A percentile compares a stretch with the other conserved stretches of the same genome.
Evolutionary conservation across 768 basidiomycete genomes (phyloP).

Genomic region (Kwoniella europaea): DNA sequence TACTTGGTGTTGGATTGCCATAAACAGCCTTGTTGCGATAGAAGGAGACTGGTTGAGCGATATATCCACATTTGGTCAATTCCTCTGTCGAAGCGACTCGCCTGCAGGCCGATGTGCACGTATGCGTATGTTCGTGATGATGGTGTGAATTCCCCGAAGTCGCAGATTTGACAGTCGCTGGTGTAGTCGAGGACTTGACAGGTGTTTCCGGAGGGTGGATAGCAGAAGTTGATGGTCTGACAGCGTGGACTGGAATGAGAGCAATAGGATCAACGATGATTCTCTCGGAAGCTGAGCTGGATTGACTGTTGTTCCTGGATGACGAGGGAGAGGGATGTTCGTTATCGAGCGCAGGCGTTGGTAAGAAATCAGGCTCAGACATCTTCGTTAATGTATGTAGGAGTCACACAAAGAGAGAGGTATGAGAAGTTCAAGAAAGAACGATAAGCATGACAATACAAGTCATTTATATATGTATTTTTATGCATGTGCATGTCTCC

Average conservation of each 20-base stretch:
- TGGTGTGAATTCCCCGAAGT: background rate
- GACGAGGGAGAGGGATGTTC: too few relatives aligned
- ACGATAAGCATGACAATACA: too few relatives aligned
- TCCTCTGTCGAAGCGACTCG: background rate
- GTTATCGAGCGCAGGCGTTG: too few relatives aligned
- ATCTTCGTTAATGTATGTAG: too few relatives aligned
- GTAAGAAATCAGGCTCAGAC: too few relatives aligned
- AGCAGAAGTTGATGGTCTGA: background rate
- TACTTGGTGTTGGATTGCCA: constrained; percentile 4
- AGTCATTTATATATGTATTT: too few relatives aligned
- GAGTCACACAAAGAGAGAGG: too few relatives aligned
- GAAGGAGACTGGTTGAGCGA: constrained; percentile 1
- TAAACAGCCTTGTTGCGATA: background rate
- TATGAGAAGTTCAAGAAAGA: too few relatives aligned
- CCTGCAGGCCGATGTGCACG: background rate
- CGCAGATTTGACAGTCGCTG: background rate
- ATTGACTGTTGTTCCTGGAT: constrained; percentile 1
- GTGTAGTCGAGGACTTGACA: background rate
- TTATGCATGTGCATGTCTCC: too few relatives aligned
- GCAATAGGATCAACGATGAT: background rate
- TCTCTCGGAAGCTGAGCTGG: constrained; percentile 1
- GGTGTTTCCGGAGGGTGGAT: background rate
- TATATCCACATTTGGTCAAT: background rate
- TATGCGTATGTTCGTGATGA: background rate
- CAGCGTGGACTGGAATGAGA: background rate